Evolutionary conservation across 2,329 filamentous ascomycete species (phyloP), one percentile per base, ranked within the genome.

Genomic region (Hirsutella rhossiliensis): DNA sequence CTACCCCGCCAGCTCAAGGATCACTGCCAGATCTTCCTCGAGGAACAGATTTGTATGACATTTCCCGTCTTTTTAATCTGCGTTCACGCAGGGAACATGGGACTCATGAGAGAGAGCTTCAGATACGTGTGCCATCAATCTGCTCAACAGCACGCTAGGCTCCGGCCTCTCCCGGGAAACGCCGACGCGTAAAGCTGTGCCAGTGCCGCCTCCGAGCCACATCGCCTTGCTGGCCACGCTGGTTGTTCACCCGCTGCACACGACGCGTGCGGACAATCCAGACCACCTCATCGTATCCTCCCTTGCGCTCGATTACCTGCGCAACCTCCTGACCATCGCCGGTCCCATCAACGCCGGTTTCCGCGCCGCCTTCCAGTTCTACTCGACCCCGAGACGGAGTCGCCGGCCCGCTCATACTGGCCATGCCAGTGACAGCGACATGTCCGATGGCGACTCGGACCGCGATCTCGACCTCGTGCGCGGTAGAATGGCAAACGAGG

Each of bases 151-250:
- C 53, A 66, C 81, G n/a, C 65, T 83, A n/a, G 69, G 66, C 3
- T 69, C 78, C 13, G 75, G 78, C 45, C 55, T 58, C 55, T 61
- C 62, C 7, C 56, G 54, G 49, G 50, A 52, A 37, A 47, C 47
- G 5, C 44, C 49, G 4, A 46, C 44, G 39, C 40, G 48, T 11
- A 64, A 63, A 29, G 68, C 77, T 1, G 75, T 76, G 11, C 75
- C 75, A 46, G 64, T 87, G 17, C 85, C 90, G 1, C 77, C 84
- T 3, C 72, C 83, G 0, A 75, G 78, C 45, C 81, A 90, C 50
- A 69, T 97, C 20, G 81, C 85, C 8, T 69, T 96, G 9, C 73
- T 88, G n/a, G 78, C 74, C 38, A 92, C 87, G 2, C 69, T 96
- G n/a, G 63, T 82, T n/a, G 75, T 92, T 13, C 87, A 95, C 55